Percentiles rank a stretch among this genome's conserved stretches.
phyloP scores from a whole-genome alignment of 148 eudicot species.

The Fagopyrum tataricum region DNA sequence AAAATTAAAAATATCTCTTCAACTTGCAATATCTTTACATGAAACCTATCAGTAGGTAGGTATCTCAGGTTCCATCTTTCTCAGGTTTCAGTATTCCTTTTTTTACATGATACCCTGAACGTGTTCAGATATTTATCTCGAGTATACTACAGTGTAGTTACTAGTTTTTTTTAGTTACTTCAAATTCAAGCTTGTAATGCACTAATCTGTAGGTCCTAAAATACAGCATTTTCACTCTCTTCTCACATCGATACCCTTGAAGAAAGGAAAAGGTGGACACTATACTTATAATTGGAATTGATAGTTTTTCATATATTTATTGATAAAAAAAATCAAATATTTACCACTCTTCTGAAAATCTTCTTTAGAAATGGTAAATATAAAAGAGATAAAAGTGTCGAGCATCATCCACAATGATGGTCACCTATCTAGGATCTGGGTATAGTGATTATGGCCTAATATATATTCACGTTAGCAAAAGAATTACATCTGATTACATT shows the following conservation, averaged over 20 bases:
- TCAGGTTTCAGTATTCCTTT: neutral
- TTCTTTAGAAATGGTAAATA: neutral
- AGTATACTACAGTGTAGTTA: neutral
- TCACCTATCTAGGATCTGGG: neutral
- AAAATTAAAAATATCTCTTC: neutral
- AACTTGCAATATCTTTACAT: neutral
- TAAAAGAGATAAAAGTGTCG: neutral
- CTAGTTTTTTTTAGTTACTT: neutral
- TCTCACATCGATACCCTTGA: neutral
- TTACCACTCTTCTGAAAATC: neutral
- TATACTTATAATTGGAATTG: neutral
- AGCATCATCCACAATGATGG: neutral
- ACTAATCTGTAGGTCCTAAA: neutral
- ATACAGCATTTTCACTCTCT: neutral
- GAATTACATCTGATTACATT: neutral
- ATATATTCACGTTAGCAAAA: neutral
- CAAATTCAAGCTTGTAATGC: neutral
- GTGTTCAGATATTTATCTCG: neutral
- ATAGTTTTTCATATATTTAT: neutral
- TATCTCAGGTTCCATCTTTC: constrained; percentile 1
- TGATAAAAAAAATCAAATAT: neutral
- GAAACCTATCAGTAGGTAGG: neutral
- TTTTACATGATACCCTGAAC: neutral
- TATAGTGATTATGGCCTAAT: neutral
- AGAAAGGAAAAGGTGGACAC: neutral